Base-by-base conservation (phyloP, 225 moss, liverwort and hornwort genomes). In the Polytrichum formosum region DNA sequence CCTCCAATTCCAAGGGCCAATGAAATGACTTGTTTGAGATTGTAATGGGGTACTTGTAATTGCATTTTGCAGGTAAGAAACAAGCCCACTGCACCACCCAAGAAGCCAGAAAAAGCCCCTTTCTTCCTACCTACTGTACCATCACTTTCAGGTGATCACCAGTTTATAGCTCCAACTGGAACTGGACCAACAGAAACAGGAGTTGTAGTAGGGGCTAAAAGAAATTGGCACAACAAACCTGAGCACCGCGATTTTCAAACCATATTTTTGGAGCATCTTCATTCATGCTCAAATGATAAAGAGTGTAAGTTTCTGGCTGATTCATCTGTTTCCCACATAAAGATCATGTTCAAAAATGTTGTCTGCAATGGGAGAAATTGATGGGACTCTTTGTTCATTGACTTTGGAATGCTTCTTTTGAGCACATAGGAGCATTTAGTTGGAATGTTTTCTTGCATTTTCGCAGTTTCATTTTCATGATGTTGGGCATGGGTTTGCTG, bases 21-120 rank as follows among this genome's bases (percentile, higher is more conserved):
- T 46, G 13, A 46, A 46, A 46, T 46, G 46, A 46, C 46, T 46
- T 13, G 16, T 46, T 46, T 46, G 46, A 46, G 46, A 10, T 13
- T 0, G 13, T 16, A 16, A 46, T 16, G 46, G 13, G 46, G 46
- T 46, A 46, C 46, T 13, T 46, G 46, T 5, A 28, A 6, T 22
- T 66, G 31, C 20, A 25, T 31, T n/a, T 67, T 69, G 53, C 77
- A 97, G 86, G 81, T 87, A 19, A 90, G 94, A 21, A 98, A 98
- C 85, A 92, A 98, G 87, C 98, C 92, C n/a, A 80, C 65, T 28
- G 94, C 88, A 25, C 90, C 98, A 65, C 92, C 94, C 13, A 98
- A 94, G 70, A 98, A 94, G 77, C 92, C 91, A 69, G 92, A 94
- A 71, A 88, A 84, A 67, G 92, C 94, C 9, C 98, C 98, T 20